Evolutionary conservation across 257 asterid species (phyloP), one percentile per base, ranked within the genome.

Genomic region (Cordia subcordata): DNA sequence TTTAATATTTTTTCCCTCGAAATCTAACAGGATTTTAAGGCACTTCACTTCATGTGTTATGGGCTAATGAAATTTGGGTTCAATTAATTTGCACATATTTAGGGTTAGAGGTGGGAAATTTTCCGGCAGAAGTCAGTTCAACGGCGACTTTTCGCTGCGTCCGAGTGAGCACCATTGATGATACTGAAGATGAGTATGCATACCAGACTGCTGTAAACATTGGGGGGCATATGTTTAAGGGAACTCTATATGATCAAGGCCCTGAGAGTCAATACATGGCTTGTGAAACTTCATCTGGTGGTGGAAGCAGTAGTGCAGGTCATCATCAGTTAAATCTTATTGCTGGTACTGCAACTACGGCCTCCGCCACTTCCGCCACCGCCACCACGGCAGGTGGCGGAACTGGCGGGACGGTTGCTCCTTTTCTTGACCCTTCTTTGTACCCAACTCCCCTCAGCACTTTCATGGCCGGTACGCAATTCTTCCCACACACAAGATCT

Each of bases 401-500:
- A 18, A 17, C 20, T 17, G 53, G 16, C 10, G 27, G 17, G 14
- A 13, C 60, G 0, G 74, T 66, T 14, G 33, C 80, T n/a, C 59
- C 78, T 13, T 91, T 75, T 55, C 70, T 85, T 6, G 93, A 91
- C 59, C 78, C 81, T 49, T 75, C 88, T 3, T 57, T 79, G 27
- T 87, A 77, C 53, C 85, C 87, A 42, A 77, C 95, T 54, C 85
- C 84, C 10, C 60, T 88, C n/a, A 82, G 72, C 70, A 82, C 79
- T 73, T 88, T 81, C 83, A 75, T 81, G 64, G 78, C 94, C 63
- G 96, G 96, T 84, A 92, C 93, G 88, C 94, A 82, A 75, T 88
- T 92, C 89, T 88, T 88, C 85, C 98, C 96, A 66, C 94, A 92
- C 44, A 88, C 94, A 63, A 75, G 96, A 73, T 84, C 95, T 71